Evolutionary conservation across 805 yeast species (phyloP), one percentile per base, ranked within the genome.

Genomic region (Ascoidea rubescens): DNA sequence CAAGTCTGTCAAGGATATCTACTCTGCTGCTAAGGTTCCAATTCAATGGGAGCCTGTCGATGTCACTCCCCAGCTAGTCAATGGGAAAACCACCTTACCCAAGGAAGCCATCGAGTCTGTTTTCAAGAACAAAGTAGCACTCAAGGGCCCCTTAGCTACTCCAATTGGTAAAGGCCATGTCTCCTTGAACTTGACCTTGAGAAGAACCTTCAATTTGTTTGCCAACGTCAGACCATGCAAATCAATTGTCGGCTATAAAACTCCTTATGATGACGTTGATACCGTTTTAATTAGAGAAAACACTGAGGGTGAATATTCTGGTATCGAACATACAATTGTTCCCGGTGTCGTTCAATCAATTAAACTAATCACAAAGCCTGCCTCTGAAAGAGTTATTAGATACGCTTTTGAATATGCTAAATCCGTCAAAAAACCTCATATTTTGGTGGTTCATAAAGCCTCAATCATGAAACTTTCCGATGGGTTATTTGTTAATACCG

Each of bases 301-400:
- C 82, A 91, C 99, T 59, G 98, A 93, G 73, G 99, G 99, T 77
- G 99, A 91, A 74, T 91, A 91, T 77, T 90, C 97, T 37, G 99
- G 99, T 74, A 90, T 93, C 62, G 99, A 93, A 78, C 99, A 93
- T 77, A 85, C 88, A 58, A 89, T 93, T 59, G 95, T 89, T 53
- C 97, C 97, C 59, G 99, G 99, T 67, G 98, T 93, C 53, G 97
- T 93, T 52, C 98, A 93, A 76, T 87, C 96, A 57, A 91, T 91
- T 74, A 93, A 93, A 75, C 80, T 93, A 70, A 93, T 93, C 76
- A 93, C 99, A 65, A 84, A 84, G 67, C 89, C 87, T 54, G 98
- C 98, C 54, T 87, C 96, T 54, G 96, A 89, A 73, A 87, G 95
- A 71, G 97, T 90, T 58, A 86, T 93, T 70, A 84, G 91, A 75